phyloP scores from a whole-genome alignment of 176 grass and related monocot species.

The Triticum dicoccoides region DNA sequence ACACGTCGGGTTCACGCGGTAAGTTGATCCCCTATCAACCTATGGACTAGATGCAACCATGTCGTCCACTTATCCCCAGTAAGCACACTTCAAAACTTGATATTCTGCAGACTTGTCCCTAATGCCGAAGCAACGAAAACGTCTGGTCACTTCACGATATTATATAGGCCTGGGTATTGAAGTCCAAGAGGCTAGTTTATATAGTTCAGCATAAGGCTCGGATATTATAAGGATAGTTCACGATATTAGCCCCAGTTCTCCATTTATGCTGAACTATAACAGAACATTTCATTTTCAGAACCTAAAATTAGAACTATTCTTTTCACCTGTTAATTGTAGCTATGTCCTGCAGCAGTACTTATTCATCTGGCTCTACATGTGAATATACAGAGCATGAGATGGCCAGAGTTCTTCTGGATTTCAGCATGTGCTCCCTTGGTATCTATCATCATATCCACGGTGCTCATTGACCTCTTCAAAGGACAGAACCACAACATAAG shows the following conservation, averaged over 20 bases:
- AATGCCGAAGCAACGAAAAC: too few species aligned
- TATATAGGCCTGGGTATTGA: too few species aligned
- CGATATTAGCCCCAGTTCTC: neutral
- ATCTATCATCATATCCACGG: slow-evolving; percentile 76
- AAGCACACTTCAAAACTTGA: too few species aligned
- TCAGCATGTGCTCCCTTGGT: slow-evolving; percentile 78
- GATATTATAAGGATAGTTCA: too few species aligned
- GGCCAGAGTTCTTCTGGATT: slow-evolving; percentile 82
- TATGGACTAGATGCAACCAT: too few species aligned
- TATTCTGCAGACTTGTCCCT: too few species aligned
- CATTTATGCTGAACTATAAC: neutral
- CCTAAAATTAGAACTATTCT: neutral
- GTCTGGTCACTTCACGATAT: too few species aligned
- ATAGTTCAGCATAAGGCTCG: too few species aligned
- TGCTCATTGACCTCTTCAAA: slow-evolving; percentile 80
- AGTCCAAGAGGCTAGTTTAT: too few species aligned
- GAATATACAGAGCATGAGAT: slow-evolving; percentile 60
- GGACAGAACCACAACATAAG: slow-evolving; percentile 78
- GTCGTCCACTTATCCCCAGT: too few species aligned
- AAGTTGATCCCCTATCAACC: too few species aligned
- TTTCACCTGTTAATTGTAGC: neutral
- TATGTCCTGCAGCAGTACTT: neutral
- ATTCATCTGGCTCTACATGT: neutral
- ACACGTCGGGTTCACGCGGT: too few species aligned
- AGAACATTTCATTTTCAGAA: neutral